Conservation (phyloP, 2,329 filamentous ascomycete species). For the Pseudogymnoascus sp. region DNA sequence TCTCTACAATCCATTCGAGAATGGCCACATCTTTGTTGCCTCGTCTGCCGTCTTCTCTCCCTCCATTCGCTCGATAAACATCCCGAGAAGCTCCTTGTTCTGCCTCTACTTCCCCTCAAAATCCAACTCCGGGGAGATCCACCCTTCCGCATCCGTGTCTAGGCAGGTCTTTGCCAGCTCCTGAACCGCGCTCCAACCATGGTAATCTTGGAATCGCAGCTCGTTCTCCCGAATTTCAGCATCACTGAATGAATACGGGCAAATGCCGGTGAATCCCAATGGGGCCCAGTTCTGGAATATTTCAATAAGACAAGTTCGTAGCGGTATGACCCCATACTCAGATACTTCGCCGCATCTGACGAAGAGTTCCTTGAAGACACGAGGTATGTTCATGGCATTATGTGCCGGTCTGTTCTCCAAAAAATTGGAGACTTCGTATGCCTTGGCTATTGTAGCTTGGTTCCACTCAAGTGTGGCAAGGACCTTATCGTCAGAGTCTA, state of each 20-base stretch:
- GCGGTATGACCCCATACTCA: not conserved
- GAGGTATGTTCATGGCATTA: not conserved
- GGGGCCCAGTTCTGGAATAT: not conserved
- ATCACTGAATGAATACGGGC: not conserved
- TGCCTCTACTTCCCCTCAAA: not conserved
- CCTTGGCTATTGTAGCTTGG: not conserved
- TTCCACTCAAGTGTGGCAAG: not conserved
- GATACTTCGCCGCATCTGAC: not conserved
- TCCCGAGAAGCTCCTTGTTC: not conserved
- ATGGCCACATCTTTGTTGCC: not conserved
- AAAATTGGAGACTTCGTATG: not conserved
- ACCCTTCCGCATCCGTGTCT: not conserved
- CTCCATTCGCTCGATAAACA: not conserved
- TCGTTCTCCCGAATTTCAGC: not conserved
- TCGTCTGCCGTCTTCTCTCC: not conserved
- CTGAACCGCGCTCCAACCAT: not conserved
- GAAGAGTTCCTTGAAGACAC: not conserved
- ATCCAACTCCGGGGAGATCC: not conserved
- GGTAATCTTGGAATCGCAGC: not conserved
- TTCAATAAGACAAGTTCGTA: not conserved
- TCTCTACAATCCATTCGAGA: not conserved
- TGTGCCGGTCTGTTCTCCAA: not conserved
- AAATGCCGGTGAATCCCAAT: not conserved
- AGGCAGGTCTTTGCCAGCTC: not conserved
- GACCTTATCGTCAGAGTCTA: slow-evolving; percentile 30